Evolutionary conservation across 139 green algal species (phyloP), one percentile per base, ranked within the genome.

Genomic region (Micractinium conductrix): DNA sequence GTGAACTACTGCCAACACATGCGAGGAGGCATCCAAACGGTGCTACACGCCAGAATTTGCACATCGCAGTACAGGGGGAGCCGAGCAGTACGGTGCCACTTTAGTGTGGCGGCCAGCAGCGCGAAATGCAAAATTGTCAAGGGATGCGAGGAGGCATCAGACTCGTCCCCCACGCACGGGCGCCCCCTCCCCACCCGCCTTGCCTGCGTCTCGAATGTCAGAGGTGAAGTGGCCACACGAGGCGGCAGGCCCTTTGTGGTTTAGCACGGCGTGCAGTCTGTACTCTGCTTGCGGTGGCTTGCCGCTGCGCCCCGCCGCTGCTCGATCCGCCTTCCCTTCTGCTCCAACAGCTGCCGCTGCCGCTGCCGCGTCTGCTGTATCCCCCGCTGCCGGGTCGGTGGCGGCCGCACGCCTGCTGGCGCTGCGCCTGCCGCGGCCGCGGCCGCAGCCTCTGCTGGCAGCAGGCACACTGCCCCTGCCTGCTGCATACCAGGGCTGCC

Each of bases 151-250:
- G 53, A n/a, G n/a, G n/a, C n/a, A 16, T 21, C 53, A 62, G 24
- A 19, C 8, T 2, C 24, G 2, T 19, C 6, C 7, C 19, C 53
- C 24, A 62, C 8, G 26, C 24, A 22, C 2, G 5, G 24, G 24
- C 2, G 19, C 24, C 6, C 7, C 24, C 10, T 19, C 5, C 26
- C n/a, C 33, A 33, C n/a, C n/a, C n/a, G n/a, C n/a, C n/a, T n/a
- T n/a, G 43, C 65, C 43, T 35, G 80, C 43, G 43, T 73, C 83
- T 22, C 67, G 50, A 14, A 88, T 82, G 38, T 91, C 88, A 6
- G 86, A 74, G 0, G 86, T 87, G 81, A 91, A 92, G 81, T 92
- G 88, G 6, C 88, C 88, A 8, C 58, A 83, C 8, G 75, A 74
- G 24, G 85, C 88, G 1, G 79, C 60, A 8, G 67, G 65, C 9